Percentiles rank a stretch among this genome's conserved stretches.
Evolutionary conservation across 495 filamentous ascomycete genomes (phyloP).

Genomic region (Symbiotaphrina buchneri): DNA sequence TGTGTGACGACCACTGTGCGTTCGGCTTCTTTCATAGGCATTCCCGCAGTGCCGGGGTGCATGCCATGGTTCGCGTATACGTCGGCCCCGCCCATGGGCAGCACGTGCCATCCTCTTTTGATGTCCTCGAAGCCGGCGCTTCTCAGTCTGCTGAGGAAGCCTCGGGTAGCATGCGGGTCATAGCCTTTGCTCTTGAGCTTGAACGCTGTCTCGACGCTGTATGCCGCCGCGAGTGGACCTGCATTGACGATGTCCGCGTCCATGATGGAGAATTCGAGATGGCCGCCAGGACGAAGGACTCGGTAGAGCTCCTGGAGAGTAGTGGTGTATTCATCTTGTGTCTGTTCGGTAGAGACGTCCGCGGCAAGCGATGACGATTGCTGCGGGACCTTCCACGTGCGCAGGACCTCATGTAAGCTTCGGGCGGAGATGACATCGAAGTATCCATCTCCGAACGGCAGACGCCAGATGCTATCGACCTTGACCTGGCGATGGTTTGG

Average conservation of each 20-base stretch:
- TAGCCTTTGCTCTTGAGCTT: conserved; percentile 71
- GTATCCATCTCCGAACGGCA: conserved; percentile 72
- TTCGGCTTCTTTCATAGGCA: conserved; percentile 28
- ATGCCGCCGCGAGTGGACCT: conserved; percentile 51
- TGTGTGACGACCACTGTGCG: conserved; percentile 25
- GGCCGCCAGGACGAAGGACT: conserved; percentile 78
- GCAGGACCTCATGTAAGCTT: conserved; percentile 63
- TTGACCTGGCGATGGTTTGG: conserved; percentile 66
- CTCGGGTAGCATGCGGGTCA: conserved; percentile 61
- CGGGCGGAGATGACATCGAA: conserved; percentile 88
- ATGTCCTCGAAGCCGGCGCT: conserved; percentile 52
- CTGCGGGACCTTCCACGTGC: conserved; percentile 33
- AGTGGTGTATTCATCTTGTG: conserved; percentile 65
- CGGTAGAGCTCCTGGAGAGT: conserved; percentile 73
- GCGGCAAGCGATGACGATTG: conserved; percentile 10
- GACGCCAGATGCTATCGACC: conserved; percentile 47
- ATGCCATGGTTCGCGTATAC: no score
- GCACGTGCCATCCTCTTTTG: conserved; percentile 72
- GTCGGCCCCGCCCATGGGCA: conserved; percentile 59
- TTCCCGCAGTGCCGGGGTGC: no score
- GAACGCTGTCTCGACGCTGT: conserved; percentile 74
- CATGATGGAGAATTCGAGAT: conserved; percentile 72
- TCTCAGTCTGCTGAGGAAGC: conserved; percentile 51
- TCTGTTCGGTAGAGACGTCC: no score
- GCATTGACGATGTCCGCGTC: conserved; percentile 77